phyloP scores from a whole-genome alignment of 2,329 filamentous ascomycete species.

The Colletotrichum tabaci region DNA sequence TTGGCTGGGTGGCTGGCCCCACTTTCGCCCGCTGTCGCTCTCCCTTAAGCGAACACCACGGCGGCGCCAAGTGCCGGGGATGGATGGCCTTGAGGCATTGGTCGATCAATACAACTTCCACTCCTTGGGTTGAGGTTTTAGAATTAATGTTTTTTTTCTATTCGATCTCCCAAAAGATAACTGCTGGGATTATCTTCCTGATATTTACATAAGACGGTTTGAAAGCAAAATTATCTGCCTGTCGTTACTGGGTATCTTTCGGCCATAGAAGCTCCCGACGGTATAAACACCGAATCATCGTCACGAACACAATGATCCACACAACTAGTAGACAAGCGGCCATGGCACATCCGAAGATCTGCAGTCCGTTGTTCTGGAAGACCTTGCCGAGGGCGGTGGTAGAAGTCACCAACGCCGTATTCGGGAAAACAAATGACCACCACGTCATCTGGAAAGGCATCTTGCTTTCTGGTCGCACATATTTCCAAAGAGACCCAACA shows the following conservation, averaged over 20 bases:
- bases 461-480: conserved; percentile 68
- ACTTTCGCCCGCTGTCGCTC: conserved; percentile 22
- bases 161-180: background rate
- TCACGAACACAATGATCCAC: conserved; percentile 77
- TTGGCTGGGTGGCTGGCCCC: conserved; percentile 24
- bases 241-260: conserved; percentile 62
- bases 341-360: conserved; percentile 78
- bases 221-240: background rate
- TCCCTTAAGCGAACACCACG: conserved; percentile 32
- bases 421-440: conserved; percentile 88
- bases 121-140: background rate
- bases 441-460: conserved; percentile 88
- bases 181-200: background rate
- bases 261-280: conserved; percentile 82
- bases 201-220: background rate
- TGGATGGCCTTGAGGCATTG: no score
- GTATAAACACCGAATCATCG: conserved; percentile 80
- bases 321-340: conserved; percentile 75
- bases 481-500: conserved; percentile 81
- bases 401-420: conserved; percentile 81
- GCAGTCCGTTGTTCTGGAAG: conserved; percentile 71
- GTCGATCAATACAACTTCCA: no score
- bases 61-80: background rate
- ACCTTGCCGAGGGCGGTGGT: conserved; percentile 79
- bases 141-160: background rate